These are phyloP conservation scores for Cicer cuneatum DNA, from an alignment of 306 rosid genomes.

Conservation along the genomic window DNA sequence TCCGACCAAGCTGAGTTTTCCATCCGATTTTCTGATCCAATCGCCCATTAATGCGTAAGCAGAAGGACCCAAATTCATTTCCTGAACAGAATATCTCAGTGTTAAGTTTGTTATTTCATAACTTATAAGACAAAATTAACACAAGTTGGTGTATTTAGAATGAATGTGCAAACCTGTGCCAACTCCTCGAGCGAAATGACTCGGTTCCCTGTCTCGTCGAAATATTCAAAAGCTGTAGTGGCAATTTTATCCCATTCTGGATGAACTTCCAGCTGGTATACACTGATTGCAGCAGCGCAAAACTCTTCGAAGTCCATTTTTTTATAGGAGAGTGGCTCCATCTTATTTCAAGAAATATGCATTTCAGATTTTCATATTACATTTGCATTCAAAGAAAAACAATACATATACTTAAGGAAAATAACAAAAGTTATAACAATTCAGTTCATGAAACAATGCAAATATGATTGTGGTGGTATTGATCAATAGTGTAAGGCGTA, in stretches of 20 bases:
- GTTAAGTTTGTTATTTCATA: conserved; percentile 12
- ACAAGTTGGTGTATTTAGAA: not conserved
- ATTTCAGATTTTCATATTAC: conserved; percentile 33
- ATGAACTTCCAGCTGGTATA: conserved; percentile 90
- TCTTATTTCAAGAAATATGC: conserved; percentile 55
- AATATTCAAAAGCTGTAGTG: conserved; percentile 66
- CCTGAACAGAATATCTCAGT: conserved; percentile 61
- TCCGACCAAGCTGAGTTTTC: conserved; percentile 87
- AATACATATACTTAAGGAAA: conserved; percentile 5
- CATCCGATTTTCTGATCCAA: conserved; percentile 86
- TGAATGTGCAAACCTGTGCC: conserved; percentile 71
- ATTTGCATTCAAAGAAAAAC: conserved; percentile 26
- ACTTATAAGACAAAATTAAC: conserved; percentile 2
- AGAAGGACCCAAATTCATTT: conserved; percentile 81
- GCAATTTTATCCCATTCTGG: conserved; percentile 87
- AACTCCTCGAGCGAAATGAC: conserved; percentile 81
- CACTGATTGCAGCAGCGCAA: conserved; percentile 84
- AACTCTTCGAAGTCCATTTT: conserved; percentile 90
- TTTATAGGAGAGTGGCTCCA: conserved; percentile 75
- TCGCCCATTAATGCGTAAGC: conserved; percentile 72
- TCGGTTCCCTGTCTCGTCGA: conserved; percentile 80
- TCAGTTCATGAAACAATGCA: conserved; percentile 15
- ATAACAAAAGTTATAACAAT: not conserved
- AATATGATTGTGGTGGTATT: conserved; percentile 6
- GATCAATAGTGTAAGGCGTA: not conserved